Conservation (phyloP, 1,139 yeast species). For the Kazachstania sp. region DNA sequence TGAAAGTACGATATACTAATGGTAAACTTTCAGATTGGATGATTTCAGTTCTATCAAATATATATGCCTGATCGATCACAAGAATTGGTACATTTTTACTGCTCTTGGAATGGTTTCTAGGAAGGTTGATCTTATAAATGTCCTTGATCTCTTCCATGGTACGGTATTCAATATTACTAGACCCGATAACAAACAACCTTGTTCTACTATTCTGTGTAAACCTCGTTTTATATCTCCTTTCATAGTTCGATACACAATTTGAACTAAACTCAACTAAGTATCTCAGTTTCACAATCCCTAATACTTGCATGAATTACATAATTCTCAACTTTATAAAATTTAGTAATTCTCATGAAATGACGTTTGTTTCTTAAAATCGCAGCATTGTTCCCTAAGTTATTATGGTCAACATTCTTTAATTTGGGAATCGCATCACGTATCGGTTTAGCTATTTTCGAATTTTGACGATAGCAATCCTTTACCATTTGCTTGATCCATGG, state of each 20-base stretch:
- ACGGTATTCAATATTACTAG: constrained; percentile 13
- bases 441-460: constrained; percentile 4
- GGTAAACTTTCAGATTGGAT: constrained; percentile 12
- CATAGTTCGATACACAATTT: constrained; percentile 22
- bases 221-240: constrained; percentile 14
- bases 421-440: constrained; percentile 9
- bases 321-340: constrained; percentile 16
- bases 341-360: constrained; percentile 19
- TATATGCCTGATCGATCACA: constrained; percentile 16
- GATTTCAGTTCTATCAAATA: constrained; percentile 22
- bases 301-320: constrained; percentile 19
- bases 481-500: constrained; percentile 17
- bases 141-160: constrained; percentile 6
- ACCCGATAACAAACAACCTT: constrained; percentile 22
- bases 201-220: constrained; percentile 20
- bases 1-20: constrained; percentile 2
- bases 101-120: not conserved
- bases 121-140: not conserved
- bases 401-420: constrained; percentile 7
- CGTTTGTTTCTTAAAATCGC: constrained; percentile 8
- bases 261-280: constrained; percentile 29
- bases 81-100: constrained; percentile 13
- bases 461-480: constrained; percentile 4
- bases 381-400: constrained; percentile 7
- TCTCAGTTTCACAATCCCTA: constrained; percentile 14